These are phyloP conservation scores for Nakazawaea sp. DNA, from an alignment of 805 yeast species.

Conservation along the genomic window DNA sequence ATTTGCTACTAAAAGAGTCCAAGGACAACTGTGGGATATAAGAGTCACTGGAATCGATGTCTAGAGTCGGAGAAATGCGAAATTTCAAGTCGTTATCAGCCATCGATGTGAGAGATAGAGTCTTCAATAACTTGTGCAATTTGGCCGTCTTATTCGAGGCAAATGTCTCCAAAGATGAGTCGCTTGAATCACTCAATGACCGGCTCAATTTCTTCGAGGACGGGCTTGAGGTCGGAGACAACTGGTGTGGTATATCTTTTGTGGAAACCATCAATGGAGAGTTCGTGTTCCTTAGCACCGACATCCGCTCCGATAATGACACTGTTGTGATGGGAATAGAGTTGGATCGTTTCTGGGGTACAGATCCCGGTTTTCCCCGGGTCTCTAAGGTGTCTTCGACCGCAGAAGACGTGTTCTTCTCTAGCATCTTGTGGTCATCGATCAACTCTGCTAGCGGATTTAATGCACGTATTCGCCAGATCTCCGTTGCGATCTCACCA, in stretches of 20 bases:
- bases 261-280: too few species aligned
- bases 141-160: neutral
- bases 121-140: constrained; percentile 4
- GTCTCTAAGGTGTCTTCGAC: too few species aligned
- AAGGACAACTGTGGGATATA: neutral
- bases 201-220: neutral
- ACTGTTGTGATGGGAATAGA: constrained; percentile 5
- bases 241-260: too few species aligned
- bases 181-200: neutral
- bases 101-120: neutral
- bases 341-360: constrained; percentile 7
- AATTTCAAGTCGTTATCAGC: too few species aligned
- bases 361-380: too few species aligned
- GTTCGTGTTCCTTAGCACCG: constrained; percentile 4
- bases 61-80: too few species aligned
- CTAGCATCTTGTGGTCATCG: too few species aligned
- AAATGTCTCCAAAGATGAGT: neutral
- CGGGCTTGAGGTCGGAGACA: neutral
- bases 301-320: constrained; percentile 4
- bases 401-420: too few species aligned
- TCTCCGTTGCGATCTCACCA: too few species aligned
- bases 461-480: too few species aligned
- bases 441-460: too few species aligned
- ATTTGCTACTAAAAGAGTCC: neutral
- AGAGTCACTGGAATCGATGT: too few species aligned